Percentiles rank a stretch among this genome's conserved stretches.
Evolutionary conservation across 176 grass and related monocot species (phyloP).

Genomic region (Alopecurus myosuroides): DNA sequence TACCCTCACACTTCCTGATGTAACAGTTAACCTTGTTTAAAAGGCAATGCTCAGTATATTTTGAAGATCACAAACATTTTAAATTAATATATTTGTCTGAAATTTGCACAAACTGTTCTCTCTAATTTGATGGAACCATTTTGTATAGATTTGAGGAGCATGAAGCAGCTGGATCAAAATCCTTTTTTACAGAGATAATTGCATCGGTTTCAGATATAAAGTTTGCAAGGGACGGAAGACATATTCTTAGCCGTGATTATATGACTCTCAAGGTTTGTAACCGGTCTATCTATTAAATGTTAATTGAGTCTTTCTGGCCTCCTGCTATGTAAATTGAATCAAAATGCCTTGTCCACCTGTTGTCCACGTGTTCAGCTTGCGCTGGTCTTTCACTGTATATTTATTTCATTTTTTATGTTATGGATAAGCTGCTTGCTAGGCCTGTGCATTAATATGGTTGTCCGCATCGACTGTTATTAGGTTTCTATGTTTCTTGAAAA

Average conservation of each 20-base stretch:
- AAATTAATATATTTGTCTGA: slow-evolving; percentile 2
- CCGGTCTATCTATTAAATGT: background rate
- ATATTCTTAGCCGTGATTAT: slow-evolving; percentile 97
- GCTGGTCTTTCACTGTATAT: background rate
- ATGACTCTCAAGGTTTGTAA: slow-evolving; percentile 80
- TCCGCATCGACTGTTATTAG: background rate
- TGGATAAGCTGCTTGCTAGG: slow-evolving; percentile 4
- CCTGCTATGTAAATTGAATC: background rate
- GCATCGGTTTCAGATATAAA: slow-evolving; percentile 89
- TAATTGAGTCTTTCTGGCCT: background rate
- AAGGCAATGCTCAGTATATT: background rate
- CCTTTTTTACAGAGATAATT: slow-evolving; percentile 95
- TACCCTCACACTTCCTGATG: slow-evolving; percentile 39
- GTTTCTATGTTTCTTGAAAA: background rate
- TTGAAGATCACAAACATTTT: background rate
- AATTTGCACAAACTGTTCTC: slow-evolving; percentile 7
- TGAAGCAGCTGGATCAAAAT: slow-evolving; percentile 66
- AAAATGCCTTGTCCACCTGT: slow-evolving; percentile 5
- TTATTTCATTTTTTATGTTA: background rate
- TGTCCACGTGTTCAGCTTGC: background rate
- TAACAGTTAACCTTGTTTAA: slow-evolving; percentile 23
- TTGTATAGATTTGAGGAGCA: slow-evolving; percentile 71
- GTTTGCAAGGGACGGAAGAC: slow-evolving; percentile 71
- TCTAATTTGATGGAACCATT: slow-evolving; percentile 10
- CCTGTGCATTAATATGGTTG: background rate